These are phyloP conservation scores for Elongisporangium senticosum DNA, from an alignment of 352 stramenopile species.

Conservation along the genomic window DNA sequence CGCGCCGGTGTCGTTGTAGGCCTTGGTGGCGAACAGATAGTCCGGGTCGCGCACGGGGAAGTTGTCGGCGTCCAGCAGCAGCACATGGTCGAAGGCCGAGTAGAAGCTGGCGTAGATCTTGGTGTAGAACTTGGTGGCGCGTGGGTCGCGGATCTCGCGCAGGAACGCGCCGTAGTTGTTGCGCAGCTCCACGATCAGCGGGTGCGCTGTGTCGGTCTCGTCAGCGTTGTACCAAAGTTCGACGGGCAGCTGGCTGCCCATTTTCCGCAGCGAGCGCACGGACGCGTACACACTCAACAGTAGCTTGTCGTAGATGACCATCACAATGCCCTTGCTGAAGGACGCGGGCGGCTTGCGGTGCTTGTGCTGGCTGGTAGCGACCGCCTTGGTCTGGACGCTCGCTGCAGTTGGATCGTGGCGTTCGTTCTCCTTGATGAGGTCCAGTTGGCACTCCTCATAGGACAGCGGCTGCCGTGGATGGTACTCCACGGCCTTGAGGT, in stretches of 20 bases:
- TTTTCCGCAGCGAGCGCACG: constrained; percentile 37
- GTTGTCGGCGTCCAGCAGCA: constrained; percentile 61
- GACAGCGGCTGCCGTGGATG: constrained; percentile 26
- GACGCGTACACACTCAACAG: constrained; percentile 53
- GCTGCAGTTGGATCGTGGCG: constrained; percentile 20
- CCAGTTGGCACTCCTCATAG: constrained; percentile 15
- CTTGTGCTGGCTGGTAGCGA: constrained; percentile 15
- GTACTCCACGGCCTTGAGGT: constrained; percentile 35
- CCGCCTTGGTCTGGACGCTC: constrained; percentile 17
- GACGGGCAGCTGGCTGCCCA: constrained; percentile 45
- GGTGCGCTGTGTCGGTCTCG: constrained; percentile 29
- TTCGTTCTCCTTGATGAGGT: constrained; percentile 21
- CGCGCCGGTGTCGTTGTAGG: constrained; percentile 47
- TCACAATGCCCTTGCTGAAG: constrained; percentile 42
- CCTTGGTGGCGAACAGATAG: constrained; percentile 59
- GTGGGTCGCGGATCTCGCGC: constrained; percentile 37
- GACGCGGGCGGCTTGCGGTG: constrained; percentile 22
- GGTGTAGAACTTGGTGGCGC: constrained; percentile 42
- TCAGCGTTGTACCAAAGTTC: constrained; percentile 50
- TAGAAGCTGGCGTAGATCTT: constrained; percentile 57
- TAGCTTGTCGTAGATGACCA: constrained; percentile 58
- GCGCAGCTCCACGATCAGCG: constrained; percentile 33
- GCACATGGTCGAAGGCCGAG: constrained; percentile 41
- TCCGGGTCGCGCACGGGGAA: constrained; percentile 47
- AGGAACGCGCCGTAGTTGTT: constrained; percentile 31